A percentile compares a stretch with the other conserved stretches of the same genome.
Evolutionary conservation across 2,329 filamentous ascomycete species (phyloP).

Genomic region (Phoma sp.): DNA sequence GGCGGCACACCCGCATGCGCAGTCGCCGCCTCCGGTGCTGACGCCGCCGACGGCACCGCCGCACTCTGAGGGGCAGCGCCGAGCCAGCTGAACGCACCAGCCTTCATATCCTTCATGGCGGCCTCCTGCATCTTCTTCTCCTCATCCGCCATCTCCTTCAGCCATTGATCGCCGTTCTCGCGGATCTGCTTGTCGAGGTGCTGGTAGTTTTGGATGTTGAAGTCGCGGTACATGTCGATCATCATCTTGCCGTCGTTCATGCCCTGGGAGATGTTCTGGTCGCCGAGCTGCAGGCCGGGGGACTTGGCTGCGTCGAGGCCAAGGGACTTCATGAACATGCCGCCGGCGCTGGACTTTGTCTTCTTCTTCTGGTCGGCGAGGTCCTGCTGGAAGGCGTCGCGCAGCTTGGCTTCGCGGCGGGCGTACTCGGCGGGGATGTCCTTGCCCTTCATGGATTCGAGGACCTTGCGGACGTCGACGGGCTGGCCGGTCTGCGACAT

Average conservation of each 20-base stretch:
- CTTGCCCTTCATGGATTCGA: slow-evolving; percentile 88
- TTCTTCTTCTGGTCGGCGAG: slow-evolving; percentile 73
- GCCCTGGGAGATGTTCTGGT: slow-evolving; percentile 72
- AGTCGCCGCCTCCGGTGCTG: slow-evolving; percentile 24
- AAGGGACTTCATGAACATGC: slow-evolving; percentile 73
- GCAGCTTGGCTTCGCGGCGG: slow-evolving; percentile 82
- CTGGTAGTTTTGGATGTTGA: slow-evolving; percentile 90
- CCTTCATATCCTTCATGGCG: slow-evolving; percentile 90
- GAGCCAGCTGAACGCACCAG: slow-evolving; percentile 42
- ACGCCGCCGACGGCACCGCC: slow-evolving; percentile 25
- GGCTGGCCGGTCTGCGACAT: slow-evolving; percentile 72
- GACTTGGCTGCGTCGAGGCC: slow-evolving; percentile 73
- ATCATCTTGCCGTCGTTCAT: slow-evolving; percentile 95
- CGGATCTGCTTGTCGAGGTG: slow-evolving; percentile 87
- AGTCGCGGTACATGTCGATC: slow-evolving; percentile 90
- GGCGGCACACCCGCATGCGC: slow-evolving; percentile 25
- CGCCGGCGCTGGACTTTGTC: slow-evolving; percentile 67
- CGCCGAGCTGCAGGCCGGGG: slow-evolving; percentile 59
- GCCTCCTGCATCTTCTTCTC: slow-evolving; percentile 91
- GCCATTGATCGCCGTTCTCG: slow-evolving; percentile 92
- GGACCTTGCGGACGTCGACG: slow-evolving; percentile 81
- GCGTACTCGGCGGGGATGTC: slow-evolving; percentile 92
- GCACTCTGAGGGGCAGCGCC: slow-evolving; percentile 26
- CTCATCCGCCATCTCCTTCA: slow-evolving; percentile 88
- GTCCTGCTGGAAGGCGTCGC: slow-evolving; percentile 84